Evolutionary conservation across 441 rosid species (phyloP), one percentile per base, ranked within the genome.

Genomic region (Arabidopsis lyrata): DNA sequence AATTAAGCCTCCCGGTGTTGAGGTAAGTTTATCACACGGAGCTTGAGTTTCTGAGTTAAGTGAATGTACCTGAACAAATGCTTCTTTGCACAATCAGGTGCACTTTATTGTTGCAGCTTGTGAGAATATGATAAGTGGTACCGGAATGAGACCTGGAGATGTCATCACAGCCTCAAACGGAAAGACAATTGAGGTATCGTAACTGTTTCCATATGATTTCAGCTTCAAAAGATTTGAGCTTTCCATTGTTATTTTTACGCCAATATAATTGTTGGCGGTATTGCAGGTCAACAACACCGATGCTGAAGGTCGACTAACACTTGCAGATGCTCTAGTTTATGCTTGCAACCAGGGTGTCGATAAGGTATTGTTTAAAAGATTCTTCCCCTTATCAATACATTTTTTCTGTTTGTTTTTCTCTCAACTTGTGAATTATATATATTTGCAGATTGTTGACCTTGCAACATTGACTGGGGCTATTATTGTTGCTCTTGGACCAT

Each of bases 121-220:
- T 76, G 97, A 95, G 88, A 92, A 95, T 81, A 92, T 95, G 99
- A 92, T 95, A 53, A 95, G 98, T 69, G 98, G 99, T 66, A 91
- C 98, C 1, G 98, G 98, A 57, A 95, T 95, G 98, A 86, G 99
- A 83, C 98, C 96, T 34, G 99, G 98, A 58, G 98, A 95, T 78
- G 83, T 95, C 78, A 55, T 95, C 72, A 86, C 99, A 7, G 99
- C 97, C 77, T 88, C 99, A 58, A 91, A 92, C 44, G 97, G 96
- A 58, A 95, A 87, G 86, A 92, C 99, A 52, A 90, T 95, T 66
- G 97, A 95, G 98, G 99, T 90, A 74, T 54, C 41, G 4, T 47
- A 5, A 47, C n/a, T 53, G 16, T 57, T 31, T 67, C 39, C 39
- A 36, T 15, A 27, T 8, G 31, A 53, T 14, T 18, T 18, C 1